phyloP scores from a whole-genome alignment of 2,329 filamentous ascomycete genomes.

The Xylaria sp. region DNA sequence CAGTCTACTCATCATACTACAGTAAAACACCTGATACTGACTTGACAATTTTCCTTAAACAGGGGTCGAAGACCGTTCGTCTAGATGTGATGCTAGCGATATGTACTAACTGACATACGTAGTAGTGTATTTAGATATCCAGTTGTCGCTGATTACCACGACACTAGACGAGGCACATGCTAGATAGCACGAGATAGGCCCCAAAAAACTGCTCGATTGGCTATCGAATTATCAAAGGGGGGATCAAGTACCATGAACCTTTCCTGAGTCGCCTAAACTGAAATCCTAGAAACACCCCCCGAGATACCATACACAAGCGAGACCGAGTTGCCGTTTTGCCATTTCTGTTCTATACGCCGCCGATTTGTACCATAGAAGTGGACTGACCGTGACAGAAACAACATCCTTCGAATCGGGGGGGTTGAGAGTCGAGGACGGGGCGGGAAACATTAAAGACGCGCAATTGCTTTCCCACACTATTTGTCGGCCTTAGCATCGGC shows the following conservation, averaged over 20 bases:
- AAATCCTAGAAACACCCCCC: constrained; percentile 26
- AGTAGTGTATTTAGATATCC: neutral
- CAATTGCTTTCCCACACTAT: constrained; percentile 38
- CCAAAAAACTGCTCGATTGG: constrained; percentile 5
- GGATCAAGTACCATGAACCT: constrained; percentile 21
- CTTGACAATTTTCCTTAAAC: neutral
- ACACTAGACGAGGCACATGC: neutral
- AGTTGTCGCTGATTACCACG: neutral
- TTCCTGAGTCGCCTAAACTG: constrained; percentile 33
- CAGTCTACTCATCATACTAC: neutral
- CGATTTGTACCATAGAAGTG: constrained; percentile 31
- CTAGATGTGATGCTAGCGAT: neutral
- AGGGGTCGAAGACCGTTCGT: too few relatives aligned
- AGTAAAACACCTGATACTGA: neutral
- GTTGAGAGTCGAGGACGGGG: constrained; percentile 20
- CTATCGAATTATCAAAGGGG: constrained; percentile 28
- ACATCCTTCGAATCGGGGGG: constrained; percentile 13
- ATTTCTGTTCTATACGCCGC: constrained; percentile 37
- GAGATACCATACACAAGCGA: constrained; percentile 26
- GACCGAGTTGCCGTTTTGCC: constrained; percentile 36
- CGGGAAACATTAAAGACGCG: constrained; percentile 21
- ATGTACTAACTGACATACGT: neutral
- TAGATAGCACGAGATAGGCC: neutral
- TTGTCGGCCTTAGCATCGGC: constrained; percentile 46
- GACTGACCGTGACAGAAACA: constrained; percentile 38